Evolutionary conservation across 164 flowering plant species (phyloP).

Genomic region (Macadamia tetraphylla): DNA sequence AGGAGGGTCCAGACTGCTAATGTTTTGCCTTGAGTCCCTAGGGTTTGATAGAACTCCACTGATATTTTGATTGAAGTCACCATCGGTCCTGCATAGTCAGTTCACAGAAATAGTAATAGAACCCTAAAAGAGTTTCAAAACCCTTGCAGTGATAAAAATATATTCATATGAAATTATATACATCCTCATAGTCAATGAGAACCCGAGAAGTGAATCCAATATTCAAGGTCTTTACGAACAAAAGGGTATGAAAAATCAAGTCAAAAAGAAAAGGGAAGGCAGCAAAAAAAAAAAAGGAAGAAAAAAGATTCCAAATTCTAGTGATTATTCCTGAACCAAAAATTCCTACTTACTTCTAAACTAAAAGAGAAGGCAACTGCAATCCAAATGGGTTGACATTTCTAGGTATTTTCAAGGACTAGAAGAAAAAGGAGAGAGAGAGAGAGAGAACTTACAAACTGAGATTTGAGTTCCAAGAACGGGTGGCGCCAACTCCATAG

Average conservation of each 20-base stretch:
- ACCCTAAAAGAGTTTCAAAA: neutral
- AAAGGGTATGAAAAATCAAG: neutral
- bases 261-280: neutral
- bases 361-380: conserved; percentile 1
- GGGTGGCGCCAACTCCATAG: conserved; percentile 33
- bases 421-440: conserved; percentile 6
- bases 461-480: conserved; percentile 46
- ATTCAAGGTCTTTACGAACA: neutral
- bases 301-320: conserved; percentile 7
- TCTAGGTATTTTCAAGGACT: neutral
- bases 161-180: neutral
- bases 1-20: conserved; percentile 16
- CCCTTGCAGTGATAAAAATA: neutral
- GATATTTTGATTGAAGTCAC: conserved; percentile 13
- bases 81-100: conserved; percentile 16
- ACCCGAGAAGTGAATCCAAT: conserved; percentile 10
- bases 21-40: conserved; percentile 24
- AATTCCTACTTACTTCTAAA: neutral
- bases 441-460: conserved; percentile 45
- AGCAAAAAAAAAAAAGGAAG: neutral
- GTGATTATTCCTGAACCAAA: conserved; percentile 2
- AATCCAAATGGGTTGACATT: conserved; percentile 8
- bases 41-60: conserved; percentile 17
- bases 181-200: neutral
- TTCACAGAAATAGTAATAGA: neutral